phyloP scores from a whole-genome alignment of 257 asterid species.

The Misopates orontium region DNA sequence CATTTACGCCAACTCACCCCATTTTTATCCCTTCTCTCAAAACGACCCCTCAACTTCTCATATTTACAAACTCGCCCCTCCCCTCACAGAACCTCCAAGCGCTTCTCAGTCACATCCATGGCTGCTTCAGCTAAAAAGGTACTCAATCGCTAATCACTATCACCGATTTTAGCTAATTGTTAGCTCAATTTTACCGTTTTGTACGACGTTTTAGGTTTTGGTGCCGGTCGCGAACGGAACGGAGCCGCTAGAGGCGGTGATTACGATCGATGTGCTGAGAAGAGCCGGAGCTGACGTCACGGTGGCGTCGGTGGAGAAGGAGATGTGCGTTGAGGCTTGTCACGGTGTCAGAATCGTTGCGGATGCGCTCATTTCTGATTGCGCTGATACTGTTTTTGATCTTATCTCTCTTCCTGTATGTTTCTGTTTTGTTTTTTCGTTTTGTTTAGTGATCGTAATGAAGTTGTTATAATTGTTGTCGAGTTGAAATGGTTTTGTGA shows the following conservation, averaged over 20 bases:
- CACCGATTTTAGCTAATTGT: not conserved
- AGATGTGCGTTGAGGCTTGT: constrained; percentile 67
- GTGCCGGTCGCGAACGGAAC: constrained; percentile 95
- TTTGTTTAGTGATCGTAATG: too few relatives aligned
- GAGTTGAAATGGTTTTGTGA: not conserved
- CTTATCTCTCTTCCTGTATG: constrained; percentile 84
- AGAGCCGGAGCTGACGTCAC: constrained; percentile 98
- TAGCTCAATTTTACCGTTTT: not conserved
- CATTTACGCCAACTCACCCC: constrained; percentile 51
- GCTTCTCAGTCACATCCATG: constrained; percentile 57
- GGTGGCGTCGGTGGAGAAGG: constrained; percentile 87
- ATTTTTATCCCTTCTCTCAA: constrained; percentile 25
- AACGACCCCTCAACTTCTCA: constrained; percentile 23
- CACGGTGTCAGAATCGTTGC: constrained; percentile 81
- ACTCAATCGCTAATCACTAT: not conserved
- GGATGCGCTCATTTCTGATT: constrained; percentile 82
- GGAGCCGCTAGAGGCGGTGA: constrained; percentile 95
- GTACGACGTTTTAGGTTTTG: constrained; percentile 95
- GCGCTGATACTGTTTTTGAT: constrained; percentile 61
- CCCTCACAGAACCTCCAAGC: constrained; percentile 27
- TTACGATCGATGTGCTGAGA: constrained; percentile 72
- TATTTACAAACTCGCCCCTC: constrained; percentile 30
- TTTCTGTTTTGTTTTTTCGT: not conserved
- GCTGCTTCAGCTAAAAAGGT: constrained; percentile 70
- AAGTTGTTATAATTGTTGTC: too few relatives aligned